A percentile compares a stretch with the other conserved stretches of the same genome.
Conservation (phyloP, 306 rosid species). For the Cicer pinnatifidum region DNA sequence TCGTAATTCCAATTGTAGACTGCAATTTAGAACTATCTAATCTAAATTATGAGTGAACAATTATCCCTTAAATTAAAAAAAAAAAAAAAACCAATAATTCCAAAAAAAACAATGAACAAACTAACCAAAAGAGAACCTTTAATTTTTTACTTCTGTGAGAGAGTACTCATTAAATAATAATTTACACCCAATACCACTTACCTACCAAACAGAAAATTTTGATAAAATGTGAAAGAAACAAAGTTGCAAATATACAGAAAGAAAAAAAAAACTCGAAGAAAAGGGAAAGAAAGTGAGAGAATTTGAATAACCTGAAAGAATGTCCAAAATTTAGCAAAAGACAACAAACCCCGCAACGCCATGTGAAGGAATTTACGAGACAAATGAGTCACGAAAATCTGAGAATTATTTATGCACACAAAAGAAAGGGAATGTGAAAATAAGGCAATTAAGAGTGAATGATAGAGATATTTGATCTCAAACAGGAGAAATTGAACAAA, state of each 20-base stretch:
- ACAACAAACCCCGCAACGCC: constrained; percentile 40
- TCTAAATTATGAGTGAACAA: too few species aligned
- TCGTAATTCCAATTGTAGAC: too few species aligned
- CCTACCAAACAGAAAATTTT: not conserved
- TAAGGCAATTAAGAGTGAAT: constrained; percentile 6
- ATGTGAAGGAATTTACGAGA: constrained; percentile 22
- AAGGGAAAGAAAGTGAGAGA: constrained; percentile 24
- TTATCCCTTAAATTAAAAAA: not conserved
- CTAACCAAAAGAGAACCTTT: not conserved
- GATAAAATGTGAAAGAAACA: not conserved
- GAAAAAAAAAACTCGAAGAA: not conserved
- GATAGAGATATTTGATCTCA: constrained; percentile 40
- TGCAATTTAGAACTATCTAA: too few species aligned
- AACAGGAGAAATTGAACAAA: constrained; percentile 29
- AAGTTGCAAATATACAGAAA: not conserved
- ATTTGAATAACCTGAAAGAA: constrained; percentile 44
- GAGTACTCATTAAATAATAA: not conserved
- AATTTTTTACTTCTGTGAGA: not conserved
- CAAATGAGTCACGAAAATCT: constrained; percentile 28
- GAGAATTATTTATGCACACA: constrained; percentile 17
- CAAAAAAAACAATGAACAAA: not conserved
- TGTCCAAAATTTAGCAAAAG: constrained; percentile 37
- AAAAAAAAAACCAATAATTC: not conserved
- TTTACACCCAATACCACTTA: not conserved
- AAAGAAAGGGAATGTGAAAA: constrained; percentile 4